These are phyloP conservation scores for Epichloe brachyelytri DNA, from an alignment of 2,329 filamentous ascomycete genomes.

Conservation along the genomic window DNA sequence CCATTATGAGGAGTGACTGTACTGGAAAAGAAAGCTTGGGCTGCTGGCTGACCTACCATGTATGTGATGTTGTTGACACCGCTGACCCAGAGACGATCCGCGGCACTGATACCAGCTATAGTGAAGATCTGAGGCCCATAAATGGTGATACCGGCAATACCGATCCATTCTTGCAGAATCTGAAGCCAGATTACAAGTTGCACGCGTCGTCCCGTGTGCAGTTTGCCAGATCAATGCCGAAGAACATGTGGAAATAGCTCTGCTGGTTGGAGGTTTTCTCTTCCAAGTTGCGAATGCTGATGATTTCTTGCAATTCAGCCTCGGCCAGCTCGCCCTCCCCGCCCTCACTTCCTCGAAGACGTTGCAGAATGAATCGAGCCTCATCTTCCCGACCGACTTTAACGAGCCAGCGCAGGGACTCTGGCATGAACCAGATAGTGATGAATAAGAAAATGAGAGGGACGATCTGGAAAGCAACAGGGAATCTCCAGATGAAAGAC, in stretches of 20 bases:
- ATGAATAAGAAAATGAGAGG: constrained; percentile 44
- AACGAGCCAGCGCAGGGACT: constrained; percentile 54
- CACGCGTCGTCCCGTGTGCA: constrained; percentile 54
- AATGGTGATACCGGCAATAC: constrained; percentile 56
- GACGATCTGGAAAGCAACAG: constrained; percentile 56
- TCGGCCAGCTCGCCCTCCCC: constrained; percentile 42
- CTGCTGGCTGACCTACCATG: constrained; percentile 22
- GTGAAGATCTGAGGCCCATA: constrained; percentile 47
- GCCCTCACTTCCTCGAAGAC: constrained; percentile 46
- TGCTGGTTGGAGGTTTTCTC: constrained; percentile 42
- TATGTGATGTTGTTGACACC: constrained; percentile 39
- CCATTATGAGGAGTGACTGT: neutral
- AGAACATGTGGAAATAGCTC: constrained; percentile 53
- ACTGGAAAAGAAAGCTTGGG: neutral
- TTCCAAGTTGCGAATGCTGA: constrained; percentile 49
- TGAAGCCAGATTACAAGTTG: constrained; percentile 61
- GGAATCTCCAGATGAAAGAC: constrained; percentile 53
- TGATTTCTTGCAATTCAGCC: constrained; percentile 56
- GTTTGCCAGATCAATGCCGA: constrained; percentile 49
- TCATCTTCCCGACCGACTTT: constrained; percentile 55
- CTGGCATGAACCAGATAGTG: constrained; percentile 54
- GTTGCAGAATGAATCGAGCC: constrained; percentile 49
- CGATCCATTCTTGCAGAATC: constrained; percentile 58
- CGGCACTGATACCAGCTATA: constrained; percentile 50
- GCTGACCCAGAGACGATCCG: constrained; percentile 50